These are phyloP conservation scores for Ambrosia hybrid DNA, from an alignment of 140 eudicot genomes.

Conservation along the genomic window DNA sequence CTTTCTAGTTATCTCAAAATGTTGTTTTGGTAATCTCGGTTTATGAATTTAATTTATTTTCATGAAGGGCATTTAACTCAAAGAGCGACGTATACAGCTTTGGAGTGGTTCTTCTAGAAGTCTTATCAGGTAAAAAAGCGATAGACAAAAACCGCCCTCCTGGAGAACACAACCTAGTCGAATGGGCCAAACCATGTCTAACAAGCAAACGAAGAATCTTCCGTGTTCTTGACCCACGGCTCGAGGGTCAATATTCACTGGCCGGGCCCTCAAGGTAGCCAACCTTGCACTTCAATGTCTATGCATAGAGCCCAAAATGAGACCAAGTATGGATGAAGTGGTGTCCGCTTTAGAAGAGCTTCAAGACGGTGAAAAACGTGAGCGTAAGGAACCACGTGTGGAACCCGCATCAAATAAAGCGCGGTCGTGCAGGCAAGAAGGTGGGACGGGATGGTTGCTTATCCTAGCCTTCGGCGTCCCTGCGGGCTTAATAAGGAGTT, in stretches of 20 bases:
- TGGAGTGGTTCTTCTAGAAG: slow-evolving; percentile 84
- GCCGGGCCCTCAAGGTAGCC: slow-evolving; percentile 56
- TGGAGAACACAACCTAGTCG: slow-evolving; percentile 77
- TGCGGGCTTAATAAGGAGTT: slow-evolving; percentile 31
- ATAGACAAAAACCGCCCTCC: slow-evolving; percentile 82
- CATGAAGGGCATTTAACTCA: slow-evolving; percentile 72
- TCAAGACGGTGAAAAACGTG: slow-evolving; percentile 47
- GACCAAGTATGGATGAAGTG: slow-evolving; percentile 79
- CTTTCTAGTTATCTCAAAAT: slow-evolving; percentile 15
- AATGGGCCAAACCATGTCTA: slow-evolving; percentile 89
- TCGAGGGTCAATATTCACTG: slow-evolving; percentile 74
- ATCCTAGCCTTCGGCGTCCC: slow-evolving; percentile 74
- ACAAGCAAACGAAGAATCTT: slow-evolving; percentile 65
- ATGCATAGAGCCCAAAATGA: slow-evolving; percentile 56
- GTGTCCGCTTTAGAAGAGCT: slow-evolving; percentile 62
- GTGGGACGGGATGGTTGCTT: slow-evolving; percentile 30
- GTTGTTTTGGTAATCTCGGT: not conserved
- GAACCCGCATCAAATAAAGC: slow-evolving; percentile 29
- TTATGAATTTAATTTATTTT: slow-evolving; percentile 7
- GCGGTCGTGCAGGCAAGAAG: slow-evolving; percentile 40
- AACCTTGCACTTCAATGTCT: slow-evolving; percentile 72
- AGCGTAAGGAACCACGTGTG: slow-evolving; percentile 26
- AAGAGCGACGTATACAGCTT: slow-evolving; percentile 89
- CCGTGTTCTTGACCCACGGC: slow-evolving; percentile 70
- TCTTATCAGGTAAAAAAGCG: slow-evolving; percentile 77